These are phyloP conservation scores for Chrysosphaeria jannelii DNA, from an alignment of 2,329 filamentous ascomycete genomes.

Conservation along the genomic window DNA sequence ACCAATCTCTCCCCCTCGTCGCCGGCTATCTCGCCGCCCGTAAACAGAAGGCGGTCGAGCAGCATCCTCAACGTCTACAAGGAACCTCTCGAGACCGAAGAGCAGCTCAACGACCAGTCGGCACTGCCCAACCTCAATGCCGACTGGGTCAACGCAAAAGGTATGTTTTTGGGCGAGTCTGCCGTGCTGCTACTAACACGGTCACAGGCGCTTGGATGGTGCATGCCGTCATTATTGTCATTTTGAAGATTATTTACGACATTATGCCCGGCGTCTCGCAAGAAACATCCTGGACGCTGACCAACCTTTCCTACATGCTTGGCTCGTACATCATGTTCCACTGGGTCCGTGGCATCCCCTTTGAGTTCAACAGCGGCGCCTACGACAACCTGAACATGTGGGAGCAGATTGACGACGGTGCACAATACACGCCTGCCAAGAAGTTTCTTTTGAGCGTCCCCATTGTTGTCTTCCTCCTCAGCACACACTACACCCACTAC, in stretches of 20 bases:
- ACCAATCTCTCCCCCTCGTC: too few species aligned
- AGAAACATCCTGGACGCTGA: slow-evolving; percentile 94
- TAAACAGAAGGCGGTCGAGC: slow-evolving; percentile 87
- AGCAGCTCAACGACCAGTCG: slow-evolving; percentile 92
- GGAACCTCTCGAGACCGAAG: slow-evolving; percentile 82
- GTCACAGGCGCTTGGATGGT: slow-evolving; percentile 84
- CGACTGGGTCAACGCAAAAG: slow-evolving; percentile 98
- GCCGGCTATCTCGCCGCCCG: too few species aligned
- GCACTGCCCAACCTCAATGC: slow-evolving; percentile 87
- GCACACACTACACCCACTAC: slow-evolving; percentile 97
- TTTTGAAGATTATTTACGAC: slow-evolving; percentile 88
- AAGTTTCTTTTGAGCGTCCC: slow-evolving; percentile 91
- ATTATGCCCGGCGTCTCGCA: slow-evolving; percentile 89
- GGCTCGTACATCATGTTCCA: slow-evolving; percentile 99
- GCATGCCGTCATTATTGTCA: slow-evolving; percentile 72
- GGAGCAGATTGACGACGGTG: slow-evolving; percentile 98
- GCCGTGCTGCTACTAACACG: too few species aligned
- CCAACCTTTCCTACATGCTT: slow-evolving; percentile 97
- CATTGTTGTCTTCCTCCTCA: slow-evolving; percentile 78
- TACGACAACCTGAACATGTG: slow-evolving; percentile 99
- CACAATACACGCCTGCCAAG: slow-evolving; percentile 94
- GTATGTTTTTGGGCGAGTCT: too few species aligned
- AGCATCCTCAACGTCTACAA: slow-evolving; percentile 82
- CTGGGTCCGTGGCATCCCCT: slow-evolving; percentile 88
- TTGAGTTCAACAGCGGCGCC: slow-evolving; percentile 93